Conservation (phyloP, 2,329 filamentous ascomycete genomes). For the Trichoderma sp. region DNA sequence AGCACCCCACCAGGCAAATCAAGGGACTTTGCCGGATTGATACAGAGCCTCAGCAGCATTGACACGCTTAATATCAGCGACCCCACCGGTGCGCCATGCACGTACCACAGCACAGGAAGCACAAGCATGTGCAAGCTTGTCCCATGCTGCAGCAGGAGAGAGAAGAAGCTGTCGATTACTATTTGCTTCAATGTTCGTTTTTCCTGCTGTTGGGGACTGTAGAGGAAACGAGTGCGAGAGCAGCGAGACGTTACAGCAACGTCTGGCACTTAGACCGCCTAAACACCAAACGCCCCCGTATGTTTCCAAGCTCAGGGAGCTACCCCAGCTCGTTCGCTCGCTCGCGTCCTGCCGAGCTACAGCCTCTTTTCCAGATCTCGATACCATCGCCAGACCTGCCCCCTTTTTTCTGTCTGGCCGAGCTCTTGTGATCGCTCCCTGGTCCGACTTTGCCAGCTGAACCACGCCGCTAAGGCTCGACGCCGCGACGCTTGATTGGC, state of each 20-base stretch:
- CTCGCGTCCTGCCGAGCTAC: slow-evolving; percentile 8
- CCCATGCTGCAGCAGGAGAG: neutral
- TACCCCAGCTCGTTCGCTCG: slow-evolving; percentile 2
- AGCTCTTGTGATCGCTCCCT: slow-evolving; percentile 21
- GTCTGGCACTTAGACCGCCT: neutral
- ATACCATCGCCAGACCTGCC: neutral
- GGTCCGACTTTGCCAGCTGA: slow-evolving; percentile 24
- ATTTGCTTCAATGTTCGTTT: neutral
- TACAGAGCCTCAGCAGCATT: slow-evolving; percentile 10
- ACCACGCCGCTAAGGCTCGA: slow-evolving; percentile 19
- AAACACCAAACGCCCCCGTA: neutral
- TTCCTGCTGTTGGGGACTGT: neutral
- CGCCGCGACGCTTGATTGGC: slow-evolving; percentile 14
- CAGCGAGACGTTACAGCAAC: neutral
- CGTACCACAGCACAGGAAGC: neutral
- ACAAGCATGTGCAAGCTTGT: neutral
- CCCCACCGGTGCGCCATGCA: neutral
- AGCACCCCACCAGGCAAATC: neutral
- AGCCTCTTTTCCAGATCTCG: slow-evolving; percentile 3
- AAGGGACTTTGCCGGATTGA: neutral
- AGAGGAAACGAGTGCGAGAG: neutral
- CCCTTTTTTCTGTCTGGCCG: slow-evolving; percentile 20
- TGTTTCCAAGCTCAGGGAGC: neutral
- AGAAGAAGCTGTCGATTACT: neutral
- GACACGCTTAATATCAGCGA: slow-evolving; percentile 6